A percentile compares a stretch with the other conserved stretches of the same genome.
Conservation (phyloP, 192 early-diverging fungal genomes). For the Dissophora ornata region DNA sequence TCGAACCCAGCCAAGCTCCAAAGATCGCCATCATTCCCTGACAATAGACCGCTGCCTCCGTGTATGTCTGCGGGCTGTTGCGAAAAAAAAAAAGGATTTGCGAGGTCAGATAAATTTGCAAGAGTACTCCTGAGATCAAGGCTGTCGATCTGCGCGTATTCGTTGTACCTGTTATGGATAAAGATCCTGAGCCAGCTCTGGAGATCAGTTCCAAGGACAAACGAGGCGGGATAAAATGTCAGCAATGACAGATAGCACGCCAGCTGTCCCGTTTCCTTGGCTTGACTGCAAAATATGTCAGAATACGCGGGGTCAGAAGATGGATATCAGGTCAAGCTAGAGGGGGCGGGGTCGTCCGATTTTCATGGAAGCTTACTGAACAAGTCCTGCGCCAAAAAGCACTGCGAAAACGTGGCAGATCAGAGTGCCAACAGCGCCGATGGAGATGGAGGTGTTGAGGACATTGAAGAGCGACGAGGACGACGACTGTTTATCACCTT, state of each 20-base stretch:
- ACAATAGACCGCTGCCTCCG: conserved; percentile 58
- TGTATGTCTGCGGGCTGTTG: conserved; percentile 52
- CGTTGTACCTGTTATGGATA: conserved; percentile 38
- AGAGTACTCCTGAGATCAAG: too few species aligned
- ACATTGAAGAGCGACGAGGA: conserved; percentile 15
- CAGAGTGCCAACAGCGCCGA: conserved; percentile 31
- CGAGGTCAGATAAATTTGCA: not conserved
- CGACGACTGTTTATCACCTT: too few species aligned
- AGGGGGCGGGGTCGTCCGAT: not conserved
- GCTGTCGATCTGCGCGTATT: too few species aligned
- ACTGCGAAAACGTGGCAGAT: conserved; percentile 44
- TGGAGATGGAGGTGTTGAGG: conserved; percentile 27
- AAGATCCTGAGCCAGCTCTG: conserved; percentile 42
- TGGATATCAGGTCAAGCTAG: too few species aligned
- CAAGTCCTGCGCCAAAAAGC: conserved; percentile 41
- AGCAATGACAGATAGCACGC: conserved; percentile 40
- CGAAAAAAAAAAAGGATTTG: conserved; percentile 5
- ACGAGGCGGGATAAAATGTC: conserved; percentile 50
- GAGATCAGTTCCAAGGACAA: conserved; percentile 39
- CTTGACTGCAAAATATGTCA: too few species aligned
- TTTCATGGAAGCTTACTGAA: conserved; percentile 20
- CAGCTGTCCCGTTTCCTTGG: conserved; percentile 47
- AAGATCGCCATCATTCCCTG: conserved; percentile 58
- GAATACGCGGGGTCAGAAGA: too few species aligned
- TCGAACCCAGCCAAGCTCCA: conserved; percentile 66